Percentiles rank a stretch among this genome's conserved stretches.
phyloP scores from a whole-genome alignment of 2,329 filamentous ascomycete genomes.

The Thelonectria discophora region DNA sequence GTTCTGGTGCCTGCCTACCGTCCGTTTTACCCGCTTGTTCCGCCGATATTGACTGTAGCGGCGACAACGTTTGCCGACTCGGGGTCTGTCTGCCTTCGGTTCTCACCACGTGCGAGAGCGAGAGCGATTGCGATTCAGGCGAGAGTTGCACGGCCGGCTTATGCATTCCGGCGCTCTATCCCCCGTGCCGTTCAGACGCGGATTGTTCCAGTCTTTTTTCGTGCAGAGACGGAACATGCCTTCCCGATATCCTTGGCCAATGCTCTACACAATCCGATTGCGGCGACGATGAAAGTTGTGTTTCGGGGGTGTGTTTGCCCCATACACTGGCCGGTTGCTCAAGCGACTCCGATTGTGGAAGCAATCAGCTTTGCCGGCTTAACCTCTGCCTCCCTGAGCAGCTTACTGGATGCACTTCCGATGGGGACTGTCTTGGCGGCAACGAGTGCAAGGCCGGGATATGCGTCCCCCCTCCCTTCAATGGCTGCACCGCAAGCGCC shows the following conservation, averaged over 20 bases:
- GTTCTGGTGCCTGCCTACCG: conserved; percentile 7
- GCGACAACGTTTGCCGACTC: conserved; percentile 9
- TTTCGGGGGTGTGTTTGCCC: conserved; percentile 16
- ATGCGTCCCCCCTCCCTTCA: conserved; percentile 14
- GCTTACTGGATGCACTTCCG: background rate
- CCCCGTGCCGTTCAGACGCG: background rate
- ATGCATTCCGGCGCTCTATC: conserved; percentile 1
- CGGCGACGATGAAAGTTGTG: background rate
- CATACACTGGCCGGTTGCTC: conserved; percentile 6
- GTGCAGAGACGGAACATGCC: conserved; percentile 10
- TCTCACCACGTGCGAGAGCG: background rate
- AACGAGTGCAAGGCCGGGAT: conserved; percentile 14
- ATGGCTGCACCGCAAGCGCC: background rate
- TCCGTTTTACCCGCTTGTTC: conserved; percentile 10
- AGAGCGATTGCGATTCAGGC: background rate
- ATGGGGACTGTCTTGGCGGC: conserved; percentile 7
- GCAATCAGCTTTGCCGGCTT: conserved; percentile 18
- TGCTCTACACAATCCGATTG: conserved; percentile 1
- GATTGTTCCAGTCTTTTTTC: background rate
- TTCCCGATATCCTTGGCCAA: conserved; percentile 1
- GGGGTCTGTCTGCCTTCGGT: conserved; percentile 9
- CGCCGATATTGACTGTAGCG: conserved; percentile 10
- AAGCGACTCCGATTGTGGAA: conserved; percentile 9
- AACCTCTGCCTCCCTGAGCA: conserved; percentile 14
- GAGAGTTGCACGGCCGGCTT: conserved; percentile 14